phyloP scores from a whole-genome alignment of 345 rosid genomes.

The Eucalyptus sp. region DNA sequence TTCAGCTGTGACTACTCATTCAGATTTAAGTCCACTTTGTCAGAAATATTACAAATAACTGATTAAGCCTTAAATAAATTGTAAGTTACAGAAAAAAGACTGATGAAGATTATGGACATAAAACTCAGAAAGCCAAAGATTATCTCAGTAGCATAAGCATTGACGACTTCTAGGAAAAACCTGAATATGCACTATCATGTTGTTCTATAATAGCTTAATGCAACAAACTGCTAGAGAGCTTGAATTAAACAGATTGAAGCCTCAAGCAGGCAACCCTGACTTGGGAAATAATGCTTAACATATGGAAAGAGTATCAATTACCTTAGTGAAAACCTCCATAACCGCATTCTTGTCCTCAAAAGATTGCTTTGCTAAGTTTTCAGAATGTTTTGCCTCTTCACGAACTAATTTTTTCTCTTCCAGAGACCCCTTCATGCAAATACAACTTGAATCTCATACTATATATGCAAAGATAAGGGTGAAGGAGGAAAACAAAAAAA shows the following conservation, averaged over 20 bases:
- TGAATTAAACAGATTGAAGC: not conserved
- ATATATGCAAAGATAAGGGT: not conserved
- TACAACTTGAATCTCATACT: not conserved
- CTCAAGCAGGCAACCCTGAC: not conserved
- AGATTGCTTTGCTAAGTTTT: slow-evolving; percentile 49
- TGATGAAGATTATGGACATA: not conserved
- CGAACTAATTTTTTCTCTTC: slow-evolving; percentile 67
- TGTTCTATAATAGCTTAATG: not conserved
- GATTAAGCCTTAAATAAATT: not conserved
- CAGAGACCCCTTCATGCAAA: slow-evolving; percentile 43
- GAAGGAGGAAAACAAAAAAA: not conserved
- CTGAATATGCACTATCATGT: not conserved
- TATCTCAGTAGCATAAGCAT: not conserved
- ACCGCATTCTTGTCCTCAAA: slow-evolving; percentile 60
- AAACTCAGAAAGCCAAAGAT: not conserved
- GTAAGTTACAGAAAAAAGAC: not conserved
- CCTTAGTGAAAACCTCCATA: slow-evolving; percentile 75
- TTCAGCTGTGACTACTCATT: not conserved
- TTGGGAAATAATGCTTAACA: not conserved
- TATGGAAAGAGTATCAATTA: not conserved
- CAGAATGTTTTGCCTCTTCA: slow-evolving; percentile 66
- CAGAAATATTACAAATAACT: not conserved
- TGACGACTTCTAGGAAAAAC: not conserved
- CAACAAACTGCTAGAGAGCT: not conserved
- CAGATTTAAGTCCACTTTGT: not conserved